Percentiles rank a stretch among this genome's conserved stretches.
phyloP scores from a whole-genome alignment of 2,329 filamentous ascomycete species.

The Aspergillus aculeatinus region DNA sequence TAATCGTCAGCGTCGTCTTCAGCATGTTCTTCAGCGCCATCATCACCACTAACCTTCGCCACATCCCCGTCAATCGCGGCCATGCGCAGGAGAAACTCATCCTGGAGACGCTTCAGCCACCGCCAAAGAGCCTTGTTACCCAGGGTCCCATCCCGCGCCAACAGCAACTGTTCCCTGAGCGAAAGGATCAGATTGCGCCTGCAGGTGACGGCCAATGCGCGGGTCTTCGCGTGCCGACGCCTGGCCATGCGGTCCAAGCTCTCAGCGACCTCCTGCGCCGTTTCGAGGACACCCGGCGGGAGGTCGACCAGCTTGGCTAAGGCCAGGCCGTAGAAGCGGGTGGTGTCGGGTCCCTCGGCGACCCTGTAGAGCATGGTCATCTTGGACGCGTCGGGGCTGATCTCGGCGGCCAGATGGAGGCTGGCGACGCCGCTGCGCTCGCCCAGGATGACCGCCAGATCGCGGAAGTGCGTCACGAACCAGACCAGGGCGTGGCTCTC shows the following conservation, averaged over 20 bases:
- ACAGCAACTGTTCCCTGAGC: conserved; percentile 68
- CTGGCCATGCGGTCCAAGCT: conserved; percentile 60
- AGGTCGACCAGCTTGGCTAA: conserved; percentile 74
- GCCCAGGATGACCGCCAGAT: conserved; percentile 72
- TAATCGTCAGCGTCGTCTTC: not conserved
- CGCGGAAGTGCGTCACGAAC: conserved; percentile 91
- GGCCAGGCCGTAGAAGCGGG: conserved; percentile 79
- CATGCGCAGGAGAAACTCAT: conserved; percentile 74
- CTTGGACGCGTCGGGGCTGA: conserved; percentile 55
- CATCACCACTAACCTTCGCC: conserved; percentile 10
- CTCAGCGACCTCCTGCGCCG: conserved; percentile 66
- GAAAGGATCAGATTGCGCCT: conserved; percentile 71
- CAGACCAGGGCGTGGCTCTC: conserved; percentile 77
- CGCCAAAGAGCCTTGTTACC: conserved; percentile 60
- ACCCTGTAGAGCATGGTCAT: conserved; percentile 91
- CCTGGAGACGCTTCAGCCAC: conserved; percentile 68
- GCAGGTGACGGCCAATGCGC: conserved; percentile 58
- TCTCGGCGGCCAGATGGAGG: conserved; percentile 74
- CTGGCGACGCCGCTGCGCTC: conserved; percentile 78
- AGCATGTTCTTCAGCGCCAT: not conserved
- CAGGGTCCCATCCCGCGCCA: conserved; percentile 66
- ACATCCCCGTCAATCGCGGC: conserved; percentile 57
- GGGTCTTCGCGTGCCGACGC: conserved; percentile 58
- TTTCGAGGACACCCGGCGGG: conserved; percentile 64
- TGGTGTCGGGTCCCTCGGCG: conserved; percentile 66